These are phyloP conservation scores for Chlorella sp. DNA, from an alignment of 139 green algal genomes.

Conservation along the genomic window DNA sequence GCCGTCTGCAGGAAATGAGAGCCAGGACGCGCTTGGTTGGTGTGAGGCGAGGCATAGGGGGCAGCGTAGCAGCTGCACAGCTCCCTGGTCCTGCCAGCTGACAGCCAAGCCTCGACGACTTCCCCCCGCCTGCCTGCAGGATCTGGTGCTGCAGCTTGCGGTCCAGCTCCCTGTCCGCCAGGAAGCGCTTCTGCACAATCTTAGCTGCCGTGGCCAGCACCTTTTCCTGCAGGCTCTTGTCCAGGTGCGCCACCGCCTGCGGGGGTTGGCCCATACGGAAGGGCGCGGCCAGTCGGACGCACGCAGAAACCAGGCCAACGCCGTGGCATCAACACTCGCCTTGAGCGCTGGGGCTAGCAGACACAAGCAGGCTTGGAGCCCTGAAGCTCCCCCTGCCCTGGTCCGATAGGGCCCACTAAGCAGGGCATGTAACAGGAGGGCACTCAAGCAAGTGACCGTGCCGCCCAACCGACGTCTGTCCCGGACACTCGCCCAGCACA, in stretches of 20 bases:
- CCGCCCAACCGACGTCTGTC: no score
- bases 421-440: no score
- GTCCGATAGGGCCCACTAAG: no score
- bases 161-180: slow-evolving; percentile 25
- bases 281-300: no score
- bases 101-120: background rate
- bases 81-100: background rate
- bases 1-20: slow-evolving; percentile 7
- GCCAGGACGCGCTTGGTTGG: background rate
- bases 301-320: no score
- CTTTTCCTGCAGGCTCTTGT: slow-evolving; percentile 33
- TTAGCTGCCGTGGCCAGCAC: slow-evolving; percentile 29
- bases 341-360: no score
- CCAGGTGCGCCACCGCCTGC: slow-evolving; percentile 18
- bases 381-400: no score
- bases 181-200: slow-evolving; percentile 30
- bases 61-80: background rate
- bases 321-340: no score
- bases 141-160: slow-evolving; percentile 17
- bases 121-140: background rate
- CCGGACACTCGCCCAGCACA: no score
- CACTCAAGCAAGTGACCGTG: no score
- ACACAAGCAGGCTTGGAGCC: no score
- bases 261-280: no score
- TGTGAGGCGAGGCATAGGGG: background rate